phyloP scores from a whole-genome alignment of 768 basidiomycete genomes.

The Roridomyces roridus region DNA sequence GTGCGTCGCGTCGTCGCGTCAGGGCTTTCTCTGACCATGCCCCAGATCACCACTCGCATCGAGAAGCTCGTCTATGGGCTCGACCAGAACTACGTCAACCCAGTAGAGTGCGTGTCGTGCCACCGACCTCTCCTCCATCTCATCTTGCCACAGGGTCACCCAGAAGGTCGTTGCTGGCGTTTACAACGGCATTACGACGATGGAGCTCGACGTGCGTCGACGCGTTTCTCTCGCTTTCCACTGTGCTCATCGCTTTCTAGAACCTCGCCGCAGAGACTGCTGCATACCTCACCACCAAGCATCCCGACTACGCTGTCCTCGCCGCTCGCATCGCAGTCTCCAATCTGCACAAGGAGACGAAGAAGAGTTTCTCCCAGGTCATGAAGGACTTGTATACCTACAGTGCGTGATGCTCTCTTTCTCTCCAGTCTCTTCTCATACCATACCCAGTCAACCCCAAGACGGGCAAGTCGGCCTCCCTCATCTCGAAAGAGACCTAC shows the following conservation, averaged over 20 bases:
- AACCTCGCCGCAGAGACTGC: slow-evolving; percentile 97
- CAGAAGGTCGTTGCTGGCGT: slow-evolving; percentile 94
- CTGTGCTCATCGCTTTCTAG: slow-evolving; percentile 41
- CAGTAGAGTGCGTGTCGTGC: slow-evolving; percentile 73
- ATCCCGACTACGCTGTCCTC: slow-evolving; percentile 97
- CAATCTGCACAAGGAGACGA: slow-evolving; percentile 98
- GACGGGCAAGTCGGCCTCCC: slow-evolving; percentile 82
- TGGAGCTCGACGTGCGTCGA: slow-evolving; percentile 74
- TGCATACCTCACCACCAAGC: slow-evolving; percentile 95
- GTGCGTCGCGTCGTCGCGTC: slow-evolving; percentile 44
- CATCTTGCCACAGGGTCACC: slow-evolving; percentile 60
- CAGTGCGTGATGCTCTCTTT: slow-evolving; percentile 49
- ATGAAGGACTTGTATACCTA: slow-evolving; percentile 91
- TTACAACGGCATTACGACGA: slow-evolving; percentile 69
- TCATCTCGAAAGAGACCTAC: slow-evolving; percentile 93
- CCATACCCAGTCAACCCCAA: slow-evolving; percentile 83
- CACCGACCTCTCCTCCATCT: neutral
- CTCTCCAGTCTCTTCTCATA: neutral
- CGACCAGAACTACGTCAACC: slow-evolving; percentile 89
- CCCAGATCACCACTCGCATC: slow-evolving; percentile 84
- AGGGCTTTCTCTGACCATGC: slow-evolving; percentile 13
- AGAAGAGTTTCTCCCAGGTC: slow-evolving; percentile 94
- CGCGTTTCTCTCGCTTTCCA: slow-evolving; percentile 2
- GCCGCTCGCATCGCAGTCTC: slow-evolving; percentile 99
- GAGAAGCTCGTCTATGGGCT: slow-evolving; percentile 95